Percentiles rank a stretch among this genome's conserved stretches.
These are phyloP conservation scores for Epichloe bromicola DNA, from an alignment of 2,329 filamentous ascomycete genomes.

Conservation along the genomic window DNA sequence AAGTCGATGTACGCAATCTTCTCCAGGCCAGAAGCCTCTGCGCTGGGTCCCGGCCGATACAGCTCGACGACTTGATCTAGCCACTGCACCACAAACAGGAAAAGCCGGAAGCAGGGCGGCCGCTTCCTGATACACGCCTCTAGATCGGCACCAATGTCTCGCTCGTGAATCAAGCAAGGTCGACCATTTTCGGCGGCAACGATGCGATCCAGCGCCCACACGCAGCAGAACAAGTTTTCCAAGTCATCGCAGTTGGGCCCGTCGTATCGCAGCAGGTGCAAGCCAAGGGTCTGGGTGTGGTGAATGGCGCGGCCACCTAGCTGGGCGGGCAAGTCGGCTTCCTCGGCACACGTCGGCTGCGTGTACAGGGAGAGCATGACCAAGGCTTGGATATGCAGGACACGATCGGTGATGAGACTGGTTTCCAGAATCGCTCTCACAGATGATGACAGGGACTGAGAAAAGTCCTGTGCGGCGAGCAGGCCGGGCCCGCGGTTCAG, in stretches of 20 bases:
- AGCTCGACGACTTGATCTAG: slow-evolving; percentile 47
- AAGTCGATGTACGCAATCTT: slow-evolving; percentile 37
- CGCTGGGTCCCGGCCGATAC: slow-evolving; percentile 40
- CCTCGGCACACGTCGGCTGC: slow-evolving; percentile 39
- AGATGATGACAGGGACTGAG: slow-evolving; percentile 33
- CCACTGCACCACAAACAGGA: slow-evolving; percentile 40
- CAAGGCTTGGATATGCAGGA: slow-evolving; percentile 41
- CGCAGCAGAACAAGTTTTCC: slow-evolving; percentile 40
- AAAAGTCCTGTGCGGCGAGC: slow-evolving; percentile 34
- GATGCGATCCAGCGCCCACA: slow-evolving; percentile 49
- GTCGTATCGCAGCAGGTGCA: slow-evolving; percentile 36
- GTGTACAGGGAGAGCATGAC: slow-evolving; percentile 44
- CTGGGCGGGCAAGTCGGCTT: slow-evolving; percentile 41
- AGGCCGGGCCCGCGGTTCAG: slow-evolving; percentile 23
- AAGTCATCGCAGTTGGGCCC: slow-evolving; percentile 27
- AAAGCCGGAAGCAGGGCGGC: slow-evolving; percentile 41
- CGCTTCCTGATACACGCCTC: slow-evolving; percentile 37
- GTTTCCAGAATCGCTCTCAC: slow-evolving; percentile 38
- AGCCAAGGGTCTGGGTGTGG: slow-evolving; percentile 40
- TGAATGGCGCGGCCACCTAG: slow-evolving; percentile 41
- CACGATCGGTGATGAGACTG: slow-evolving; percentile 38
- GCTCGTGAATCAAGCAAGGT: slow-evolving; percentile 45
- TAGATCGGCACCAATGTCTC: slow-evolving; percentile 42
- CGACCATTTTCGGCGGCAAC: slow-evolving; percentile 47
- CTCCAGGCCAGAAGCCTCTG: slow-evolving; percentile 25